These are phyloP conservation scores for Pythium biforme DNA, from an alignment of 352 stramenopile genomes.

Conservation along the genomic window DNA sequence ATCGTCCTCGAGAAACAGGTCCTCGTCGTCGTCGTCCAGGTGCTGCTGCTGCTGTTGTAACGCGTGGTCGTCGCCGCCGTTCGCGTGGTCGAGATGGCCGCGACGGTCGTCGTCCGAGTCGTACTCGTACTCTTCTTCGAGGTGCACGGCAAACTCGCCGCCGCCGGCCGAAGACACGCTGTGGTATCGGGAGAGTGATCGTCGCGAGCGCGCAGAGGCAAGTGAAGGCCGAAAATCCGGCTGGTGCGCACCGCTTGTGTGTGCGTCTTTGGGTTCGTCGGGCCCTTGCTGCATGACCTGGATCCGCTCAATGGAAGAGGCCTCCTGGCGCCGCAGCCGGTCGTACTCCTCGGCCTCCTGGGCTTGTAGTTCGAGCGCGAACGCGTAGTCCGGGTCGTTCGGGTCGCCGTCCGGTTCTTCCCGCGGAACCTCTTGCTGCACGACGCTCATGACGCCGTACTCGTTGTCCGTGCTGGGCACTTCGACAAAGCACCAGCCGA, in stretches of 20 bases:
- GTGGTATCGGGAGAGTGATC: constrained; percentile 14
- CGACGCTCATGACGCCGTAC: constrained; percentile 69
- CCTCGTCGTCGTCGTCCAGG: constrained; percentile 20
- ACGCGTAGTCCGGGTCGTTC: constrained; percentile 71
- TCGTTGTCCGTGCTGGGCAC: constrained; percentile 50
- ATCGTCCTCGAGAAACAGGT: constrained; percentile 27
- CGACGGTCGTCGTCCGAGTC: constrained; percentile 18
- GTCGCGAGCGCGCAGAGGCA: constrained; percentile 3
- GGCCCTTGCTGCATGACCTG: constrained; percentile 55
- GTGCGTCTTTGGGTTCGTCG: constrained; percentile 13
- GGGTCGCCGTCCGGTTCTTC: constrained; percentile 30
- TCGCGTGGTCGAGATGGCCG: constrained; percentile 7
- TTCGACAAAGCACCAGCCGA: constrained; percentile 74
- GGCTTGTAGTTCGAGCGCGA: constrained; percentile 66
- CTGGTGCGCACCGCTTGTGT: not conserved
- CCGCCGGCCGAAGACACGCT: constrained; percentile 12
- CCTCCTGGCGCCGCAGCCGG: constrained; percentile 61
- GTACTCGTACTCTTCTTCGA: constrained; percentile 29
- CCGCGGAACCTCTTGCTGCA: constrained; percentile 65
- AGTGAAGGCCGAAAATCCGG: constrained; percentile 11
- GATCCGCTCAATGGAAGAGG: constrained; percentile 65
- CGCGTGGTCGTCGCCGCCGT: constrained; percentile 5
- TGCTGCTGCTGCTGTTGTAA: not conserved
- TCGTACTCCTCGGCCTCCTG: constrained; percentile 77
- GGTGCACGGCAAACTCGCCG: constrained; percentile 22